Evolutionary conservation across 73 alveolate species (phyloP).

Genomic region (Tetrahymena thermophila): DNA sequence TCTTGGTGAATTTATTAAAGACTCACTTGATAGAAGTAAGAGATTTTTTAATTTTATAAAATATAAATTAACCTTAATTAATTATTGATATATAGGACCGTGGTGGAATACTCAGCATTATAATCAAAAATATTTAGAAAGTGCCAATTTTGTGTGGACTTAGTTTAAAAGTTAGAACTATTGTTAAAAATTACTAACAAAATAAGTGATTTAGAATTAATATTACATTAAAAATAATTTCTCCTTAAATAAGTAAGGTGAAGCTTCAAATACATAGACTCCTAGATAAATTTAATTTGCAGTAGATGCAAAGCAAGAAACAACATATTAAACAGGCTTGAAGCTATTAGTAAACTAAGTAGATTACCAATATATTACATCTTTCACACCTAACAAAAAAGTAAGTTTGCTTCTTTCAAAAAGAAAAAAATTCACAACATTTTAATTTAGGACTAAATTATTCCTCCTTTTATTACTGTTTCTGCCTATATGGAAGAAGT

Average conservation of each 20-base stretch:
- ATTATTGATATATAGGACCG: background rate
- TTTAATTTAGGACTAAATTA: background rate
- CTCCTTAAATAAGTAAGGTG: no score
- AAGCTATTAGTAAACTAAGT: background rate
- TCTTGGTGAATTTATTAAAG: background rate
- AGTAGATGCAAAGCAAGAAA: background rate
- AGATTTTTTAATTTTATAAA: background rate
- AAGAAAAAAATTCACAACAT: background rate
- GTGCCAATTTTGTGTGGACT: background rate
- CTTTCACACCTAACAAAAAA: background rate
- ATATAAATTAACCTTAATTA: background rate
- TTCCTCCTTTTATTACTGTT: background rate
- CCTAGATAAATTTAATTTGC: background rate
- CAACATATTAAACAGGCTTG: background rate
- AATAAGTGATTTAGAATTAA: background rate
- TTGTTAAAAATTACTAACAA: background rate
- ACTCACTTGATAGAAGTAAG: background rate
- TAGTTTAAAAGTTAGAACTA: background rate
- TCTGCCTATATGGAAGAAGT: background rate
- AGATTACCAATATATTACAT: background rate
- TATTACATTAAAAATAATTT: background rate
- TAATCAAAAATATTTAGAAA: background rate
- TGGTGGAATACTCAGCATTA: background rate
- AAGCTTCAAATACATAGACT: background rate
- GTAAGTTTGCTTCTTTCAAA: background rate